Conservation (phyloP, 2,329 filamentous ascomycete genomes). For the Diaporthe amygdali region DNA sequence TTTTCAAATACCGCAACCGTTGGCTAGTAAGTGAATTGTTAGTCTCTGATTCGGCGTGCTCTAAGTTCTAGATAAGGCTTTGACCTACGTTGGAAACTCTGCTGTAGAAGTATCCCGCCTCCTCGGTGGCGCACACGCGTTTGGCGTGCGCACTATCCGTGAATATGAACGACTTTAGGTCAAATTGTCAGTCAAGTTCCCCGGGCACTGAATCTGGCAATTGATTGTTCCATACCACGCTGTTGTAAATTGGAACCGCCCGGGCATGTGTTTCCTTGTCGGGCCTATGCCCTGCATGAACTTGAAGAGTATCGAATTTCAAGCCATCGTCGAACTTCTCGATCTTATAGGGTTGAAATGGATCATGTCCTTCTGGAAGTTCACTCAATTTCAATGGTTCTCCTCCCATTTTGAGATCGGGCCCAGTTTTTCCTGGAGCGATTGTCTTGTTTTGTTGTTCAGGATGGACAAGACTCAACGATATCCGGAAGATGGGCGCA, state of each 20-base stretch:
- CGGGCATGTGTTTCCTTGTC: constrained; percentile 6
- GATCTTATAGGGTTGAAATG: neutral
- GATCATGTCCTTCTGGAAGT: neutral
- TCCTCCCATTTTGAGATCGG: neutral
- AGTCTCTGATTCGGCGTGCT: rapidly evolving
- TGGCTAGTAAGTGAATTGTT: constrained; percentile 57
- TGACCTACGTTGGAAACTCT: neutral
- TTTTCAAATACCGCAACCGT: constrained; percentile 97
- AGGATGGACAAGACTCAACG: neutral
- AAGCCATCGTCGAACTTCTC: neutral
- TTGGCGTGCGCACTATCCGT: constrained; percentile 10
- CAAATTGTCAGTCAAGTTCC: neutral
- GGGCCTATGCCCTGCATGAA: neutral
- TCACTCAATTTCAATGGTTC: neutral
- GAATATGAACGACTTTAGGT: neutral
- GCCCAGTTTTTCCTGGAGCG: too few relatives aligned
- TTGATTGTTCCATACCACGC: neutral
- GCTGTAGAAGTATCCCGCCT: constrained; percentile 8
- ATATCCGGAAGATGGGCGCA: neutral
- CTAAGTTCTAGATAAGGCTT: rapidly evolving
- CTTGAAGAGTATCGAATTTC: neutral
- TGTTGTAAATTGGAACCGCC: neutral
- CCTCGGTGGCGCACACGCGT: neutral
- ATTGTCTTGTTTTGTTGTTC: neutral
- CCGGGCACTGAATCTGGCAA: rapidly evolving